phyloP scores from a whole-genome alignment of 2,329 filamentous ascomycete genomes.

The Alternaria sp. region DNA sequence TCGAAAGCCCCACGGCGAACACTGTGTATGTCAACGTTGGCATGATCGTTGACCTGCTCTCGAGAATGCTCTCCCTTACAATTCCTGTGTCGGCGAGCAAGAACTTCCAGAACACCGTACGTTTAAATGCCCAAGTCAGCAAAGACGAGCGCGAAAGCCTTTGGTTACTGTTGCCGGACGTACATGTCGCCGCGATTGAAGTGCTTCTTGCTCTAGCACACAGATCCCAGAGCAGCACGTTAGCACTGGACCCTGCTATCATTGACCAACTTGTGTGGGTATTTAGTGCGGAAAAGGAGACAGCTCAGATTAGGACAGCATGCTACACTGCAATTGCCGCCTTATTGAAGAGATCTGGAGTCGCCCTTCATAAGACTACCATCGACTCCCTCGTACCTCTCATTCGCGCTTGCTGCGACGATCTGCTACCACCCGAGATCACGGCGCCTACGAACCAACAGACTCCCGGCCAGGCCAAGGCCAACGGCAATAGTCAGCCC shows the following conservation, averaged over 20 bases:
- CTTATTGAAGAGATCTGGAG: slow-evolving; percentile 68
- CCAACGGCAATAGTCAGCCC: slow-evolving; percentile 42
- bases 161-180: slow-evolving; percentile 73
- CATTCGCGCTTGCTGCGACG: slow-evolving; percentile 74
- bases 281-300: slow-evolving; percentile 63
- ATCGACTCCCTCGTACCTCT: slow-evolving; percentile 68
- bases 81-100: slow-evolving; percentile 56
- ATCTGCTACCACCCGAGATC: slow-evolving; percentile 65
- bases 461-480: slow-evolving; percentile 48
- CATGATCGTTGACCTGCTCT: slow-evolving; percentile 70
- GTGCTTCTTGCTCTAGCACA: slow-evolving; percentile 65
- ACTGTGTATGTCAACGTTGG: slow-evolving; percentile 72
- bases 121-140: slow-evolving; percentile 74
- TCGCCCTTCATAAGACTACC: slow-evolving; percentile 69
- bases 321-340: slow-evolving; percentile 66
- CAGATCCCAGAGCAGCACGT: slow-evolving; percentile 64
- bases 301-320: slow-evolving; percentile 62
- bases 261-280: slow-evolving; percentile 76
- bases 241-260: slow-evolving; percentile 67
- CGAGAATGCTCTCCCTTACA: slow-evolving; percentile 72
- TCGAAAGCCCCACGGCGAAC: slow-evolving; percentile 69
- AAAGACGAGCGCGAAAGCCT: slow-evolving; percentile 83
- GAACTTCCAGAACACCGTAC: slow-evolving; percentile 48
- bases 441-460: slow-evolving; percentile 48
- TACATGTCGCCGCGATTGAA: slow-evolving; percentile 74